Evolutionary conservation across 306 rosid species (phyloP), one percentile per base, ranked within the genome.

Genomic region (Vigna reflexopilosa): DNA sequence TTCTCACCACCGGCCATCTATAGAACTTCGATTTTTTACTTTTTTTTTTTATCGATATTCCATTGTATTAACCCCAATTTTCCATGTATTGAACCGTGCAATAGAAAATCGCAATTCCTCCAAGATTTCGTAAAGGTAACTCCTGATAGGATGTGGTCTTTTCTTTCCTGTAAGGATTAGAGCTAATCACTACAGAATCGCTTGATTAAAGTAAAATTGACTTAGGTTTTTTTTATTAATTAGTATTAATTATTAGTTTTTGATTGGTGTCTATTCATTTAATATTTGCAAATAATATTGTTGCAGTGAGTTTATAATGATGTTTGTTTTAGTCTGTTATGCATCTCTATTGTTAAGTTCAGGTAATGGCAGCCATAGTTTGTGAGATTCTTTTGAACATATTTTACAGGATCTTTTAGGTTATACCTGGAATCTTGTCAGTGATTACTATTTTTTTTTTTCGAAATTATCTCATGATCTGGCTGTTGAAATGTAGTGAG

Each of bases 401-500:
- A 10, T 42, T 72, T 17, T 52, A n/a, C 56, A 44, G 72, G 86
- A 77, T 79, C 80, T 63, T 38, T 79, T 40, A 59, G 78, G 63
- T 26, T 61, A 45, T 54, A 24, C 47, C 54, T 78, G 70, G 19
- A 51, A 48, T 85, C 66, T 17, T 83, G 28, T 74, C 36, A 61
- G 51, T 79, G 75, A 32, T 62, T 62, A 54, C 7, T 70, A 52
- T 51, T 38, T 5, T 69, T 74, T 11, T 68, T 17, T 70, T 73
- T 68, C 22, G 5, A 50, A 42, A 3, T 62, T 6, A 70, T 67
- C 51, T 65, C 48, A 63, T 70, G 80, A 69, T 87, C 89, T 77
- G 80, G 81, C 20, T 83, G 79, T 47, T 85, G 40, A 47, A 77
- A 77, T 77, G 51, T 34, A 24, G 57, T 65, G 64, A 75, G 45